Evolutionary conservation across 192 early-diverging fungal genomes (phyloP).

Genomic region (Podochytrium sp.): DNA sequence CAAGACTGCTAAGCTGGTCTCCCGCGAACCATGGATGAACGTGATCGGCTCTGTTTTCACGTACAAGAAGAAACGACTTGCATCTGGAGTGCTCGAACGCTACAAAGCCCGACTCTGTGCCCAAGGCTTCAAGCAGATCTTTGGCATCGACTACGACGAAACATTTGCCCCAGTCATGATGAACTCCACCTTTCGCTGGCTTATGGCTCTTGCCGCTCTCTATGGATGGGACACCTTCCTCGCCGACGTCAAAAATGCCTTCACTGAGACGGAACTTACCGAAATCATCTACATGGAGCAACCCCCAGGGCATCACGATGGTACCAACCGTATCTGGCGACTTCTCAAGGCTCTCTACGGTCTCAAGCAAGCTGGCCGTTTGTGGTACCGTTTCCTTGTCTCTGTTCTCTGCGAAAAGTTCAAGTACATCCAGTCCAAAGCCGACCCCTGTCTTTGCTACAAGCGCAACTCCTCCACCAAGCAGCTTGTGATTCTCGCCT

Average conservation of each 20-base stretch:
- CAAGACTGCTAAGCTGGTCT: not conserved
- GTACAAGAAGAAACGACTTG: conserved; percentile 19
- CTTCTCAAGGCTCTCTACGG: conserved; percentile 6
- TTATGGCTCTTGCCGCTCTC: not conserved
- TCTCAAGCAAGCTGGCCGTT: conserved; percentile 9
- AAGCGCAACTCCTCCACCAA: no score
- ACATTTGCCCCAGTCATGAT: conserved; percentile 34
- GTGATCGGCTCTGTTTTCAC: conserved; percentile 22
- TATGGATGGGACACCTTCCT: not conserved
- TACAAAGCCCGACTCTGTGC: conserved; percentile 41
- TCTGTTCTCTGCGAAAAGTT: not conserved
- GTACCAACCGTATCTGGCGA: not conserved
- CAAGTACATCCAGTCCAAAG: not conserved
- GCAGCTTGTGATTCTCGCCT: not conserved
- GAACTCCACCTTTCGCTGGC: conserved; percentile 16
- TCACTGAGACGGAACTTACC: not conserved
- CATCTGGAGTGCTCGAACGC: not conserved
- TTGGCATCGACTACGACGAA: conserved; percentile 41
- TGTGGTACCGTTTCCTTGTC: conserved; percentile 2
- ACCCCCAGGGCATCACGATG: not conserved
- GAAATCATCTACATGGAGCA: not conserved
- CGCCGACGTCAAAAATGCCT: conserved; percentile 6
- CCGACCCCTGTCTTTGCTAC: conserved; percentile 17
- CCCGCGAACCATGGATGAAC: not conserved
- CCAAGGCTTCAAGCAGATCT: conserved; percentile 33